Evolutionary conservation across 306 rosid species (phyloP), one percentile per base, ranked within the genome.

Genomic region (Coriaria nepalensis): DNA sequence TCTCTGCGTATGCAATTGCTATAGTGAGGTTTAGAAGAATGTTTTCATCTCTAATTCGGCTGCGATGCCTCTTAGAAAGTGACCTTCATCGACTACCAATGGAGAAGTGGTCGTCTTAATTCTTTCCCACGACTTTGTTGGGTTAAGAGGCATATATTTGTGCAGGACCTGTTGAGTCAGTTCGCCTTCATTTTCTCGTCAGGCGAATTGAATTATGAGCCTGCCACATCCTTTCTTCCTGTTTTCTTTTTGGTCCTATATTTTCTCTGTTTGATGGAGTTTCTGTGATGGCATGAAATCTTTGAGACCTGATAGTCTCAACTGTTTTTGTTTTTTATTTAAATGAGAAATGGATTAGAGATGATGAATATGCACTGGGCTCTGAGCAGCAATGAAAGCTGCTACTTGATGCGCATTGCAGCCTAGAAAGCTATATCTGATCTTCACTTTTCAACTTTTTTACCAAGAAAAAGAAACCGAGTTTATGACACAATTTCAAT

Each of bases 221-320:
- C 83, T 82, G 98, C 87, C 37, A 82, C 50, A 92, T 85, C 9
- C 5, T 7, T 6, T 20, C 4, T 9, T 2, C 0, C 34, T 12
- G 5, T 7, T 9, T 6, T 13, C 6, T 4, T 10, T 10, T 11
- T 2, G 8, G 6, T 0, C 4, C 2, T 29, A 6, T 5, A 20
- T 5, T 35, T 33, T 33, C 2, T 43, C 7, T 37, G 10, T 15
- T 5, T 6, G 6, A 0, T 8, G 7, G 47, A 68, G 74, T 47
- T 82, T 86, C 95, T n/a, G 59, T 92, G 96, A 92, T 92, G 98
- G 94, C 84, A 82, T 85, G 81, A 4, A 60, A 92, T 92, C 98
- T 92, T 92, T 82, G 98, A 92, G 98, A 92, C 86, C 98, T 92
- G 96, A 92, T 73, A 53, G 29, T 69, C 55, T 35, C n/a, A n/a